Evolutionary conservation across 805 yeast species (phyloP), one percentile per base, ranked within the genome.

Genomic region (Starmerella sp.): DNA sequence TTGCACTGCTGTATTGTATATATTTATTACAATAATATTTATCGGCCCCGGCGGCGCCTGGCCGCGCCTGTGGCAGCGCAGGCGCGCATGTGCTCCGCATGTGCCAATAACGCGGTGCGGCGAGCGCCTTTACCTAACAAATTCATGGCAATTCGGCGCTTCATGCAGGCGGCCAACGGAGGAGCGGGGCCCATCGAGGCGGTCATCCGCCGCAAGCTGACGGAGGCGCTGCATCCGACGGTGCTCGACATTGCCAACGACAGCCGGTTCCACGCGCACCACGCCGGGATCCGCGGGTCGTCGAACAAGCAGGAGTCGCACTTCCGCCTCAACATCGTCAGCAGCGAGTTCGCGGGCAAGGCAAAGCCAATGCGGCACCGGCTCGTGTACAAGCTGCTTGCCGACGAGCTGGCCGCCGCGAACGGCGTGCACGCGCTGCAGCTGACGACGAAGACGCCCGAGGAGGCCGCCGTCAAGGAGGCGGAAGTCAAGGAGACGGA

Each of bases 401-500:
- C 78, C 53, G 86, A 86, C 32, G 96, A 90, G 65, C 71, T 90
- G 63, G 75, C 78, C 51, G 60, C 54, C 56, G 73, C 71, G 35
- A 77, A 80, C 55, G 90, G 93, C 0, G 80, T 91, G 17, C 97
- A 90, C 71, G 96, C 97, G 0, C 72, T 90, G 57, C 96, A 88
- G 66, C 75, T 90, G 71, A 81, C 81, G 67, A 84, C 95, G 0
- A 84, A 84, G 69, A 88, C 96, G 1, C 77, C 78, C 0, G 74
- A 71, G 46, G 91, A 85, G 62, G 74, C 73, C 30, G 34, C 35
- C 28, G 66, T 63, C 57, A 13, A 67, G 57, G 63, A 22, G 22
- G 22, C 22, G 22, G 22, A 2, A 2, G 22, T 22, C 22, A 22
- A 22, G 22, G 35, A 32, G 11, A 32, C 35, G 35, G 35, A 32